Evolutionary conservation across 768 basidiomycete genomes (phyloP), one percentile per base, ranked within the genome.

Genomic region (Scleroderma citrinum): DNA sequence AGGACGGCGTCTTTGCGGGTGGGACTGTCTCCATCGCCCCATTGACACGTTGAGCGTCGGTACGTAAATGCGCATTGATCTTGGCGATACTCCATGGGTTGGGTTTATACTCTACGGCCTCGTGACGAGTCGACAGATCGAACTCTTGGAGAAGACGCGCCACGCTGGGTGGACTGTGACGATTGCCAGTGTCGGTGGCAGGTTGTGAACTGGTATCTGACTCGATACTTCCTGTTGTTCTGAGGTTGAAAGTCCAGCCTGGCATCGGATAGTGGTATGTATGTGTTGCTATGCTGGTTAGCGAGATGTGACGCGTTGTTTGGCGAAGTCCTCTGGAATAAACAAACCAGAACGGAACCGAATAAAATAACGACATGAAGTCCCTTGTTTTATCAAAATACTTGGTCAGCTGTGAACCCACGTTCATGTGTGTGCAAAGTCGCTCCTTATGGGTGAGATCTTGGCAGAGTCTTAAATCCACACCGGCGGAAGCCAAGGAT

Each of bases 31-130:
- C 26, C 26, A 8, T 29, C 26, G 26, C 26, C 26, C 5, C 26
- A 29, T 29, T 29, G 26, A 29, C 26, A 29, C 26, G 47, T 24
- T 37, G 54, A 5, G 29, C 7, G 32, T 49, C n/a, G 8, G 52
- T 14, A 12, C 86, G 77, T 30, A 73, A 71, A 0, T 78, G 77
- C 37, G 87, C 88, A 54, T 91, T 91, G 26, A 86, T 80, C 57
- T 81, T 85, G 3, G 88, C 87, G 48, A 91, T 87, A 48, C 77
- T 79, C 76, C 87, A 91, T 0, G 88, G 88, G 58, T 88, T 90
- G 0, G 85, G 78, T 44, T 79, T 85, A 69, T 81, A 88, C 6
- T 69, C 61, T 1, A 82, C 86, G 29, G 71, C 63, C 46, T 89
- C 87, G 46, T 77, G 67, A 41, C 87, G 72, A 2, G 68, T 59